phyloP scores from a whole-genome alignment of 2,329 filamentous ascomycete species.

The Fusarium pseudocircinatum region DNA sequence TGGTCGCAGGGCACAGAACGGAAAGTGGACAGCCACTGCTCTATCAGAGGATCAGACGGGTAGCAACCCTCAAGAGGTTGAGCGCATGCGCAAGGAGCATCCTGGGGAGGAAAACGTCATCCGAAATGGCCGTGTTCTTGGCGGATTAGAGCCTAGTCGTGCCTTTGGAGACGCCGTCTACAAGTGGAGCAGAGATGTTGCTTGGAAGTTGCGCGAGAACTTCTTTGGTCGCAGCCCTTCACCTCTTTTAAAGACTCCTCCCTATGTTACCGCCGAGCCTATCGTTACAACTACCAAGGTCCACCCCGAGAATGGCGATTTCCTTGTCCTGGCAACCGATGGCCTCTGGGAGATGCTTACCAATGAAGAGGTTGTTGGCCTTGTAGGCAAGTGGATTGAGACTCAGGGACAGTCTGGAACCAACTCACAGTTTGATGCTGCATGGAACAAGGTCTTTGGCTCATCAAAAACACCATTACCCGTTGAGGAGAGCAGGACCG shows the following conservation, averaged over 20 bases:
- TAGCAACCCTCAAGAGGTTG: slow-evolving; percentile 83
- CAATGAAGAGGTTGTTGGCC: slow-evolving; percentile 95
- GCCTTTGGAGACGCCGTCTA: slow-evolving; percentile 97
- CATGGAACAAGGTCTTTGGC: slow-evolving; percentile 74
- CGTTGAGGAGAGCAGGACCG: slow-evolving; percentile 71
- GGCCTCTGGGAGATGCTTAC: slow-evolving; percentile 99
- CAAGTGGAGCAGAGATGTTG: slow-evolving; percentile 91
- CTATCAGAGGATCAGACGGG: slow-evolving; percentile 96
- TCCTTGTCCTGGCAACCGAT: slow-evolving; percentile 95
- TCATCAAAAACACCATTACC: slow-evolving; percentile 68
- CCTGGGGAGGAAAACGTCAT: slow-evolving; percentile 90
- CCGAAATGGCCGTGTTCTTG: slow-evolving; percentile 87
- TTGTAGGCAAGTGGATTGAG: slow-evolving; percentile 97
- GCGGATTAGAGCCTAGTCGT: slow-evolving; percentile 89
- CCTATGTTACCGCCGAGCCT: slow-evolving; percentile 97
- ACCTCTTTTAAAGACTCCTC: slow-evolving; percentile 84
- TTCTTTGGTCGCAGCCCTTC: slow-evolving; percentile 89
- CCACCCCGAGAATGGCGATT: slow-evolving; percentile 88
- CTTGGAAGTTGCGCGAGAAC: slow-evolving; percentile 80
- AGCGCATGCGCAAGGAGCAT: slow-evolving; percentile 84
- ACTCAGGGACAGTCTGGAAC: slow-evolving; percentile 66
- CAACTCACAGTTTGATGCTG: slow-evolving; percentile 73
- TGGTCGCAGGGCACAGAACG: slow-evolving; percentile 78
- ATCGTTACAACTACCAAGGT: slow-evolving; percentile 94
- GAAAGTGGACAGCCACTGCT: slow-evolving; percentile 92